These are phyloP conservation scores for Penicillium sp. DNA, from an alignment of 2,329 filamentous ascomycete genomes.

Conservation along the genomic window DNA sequence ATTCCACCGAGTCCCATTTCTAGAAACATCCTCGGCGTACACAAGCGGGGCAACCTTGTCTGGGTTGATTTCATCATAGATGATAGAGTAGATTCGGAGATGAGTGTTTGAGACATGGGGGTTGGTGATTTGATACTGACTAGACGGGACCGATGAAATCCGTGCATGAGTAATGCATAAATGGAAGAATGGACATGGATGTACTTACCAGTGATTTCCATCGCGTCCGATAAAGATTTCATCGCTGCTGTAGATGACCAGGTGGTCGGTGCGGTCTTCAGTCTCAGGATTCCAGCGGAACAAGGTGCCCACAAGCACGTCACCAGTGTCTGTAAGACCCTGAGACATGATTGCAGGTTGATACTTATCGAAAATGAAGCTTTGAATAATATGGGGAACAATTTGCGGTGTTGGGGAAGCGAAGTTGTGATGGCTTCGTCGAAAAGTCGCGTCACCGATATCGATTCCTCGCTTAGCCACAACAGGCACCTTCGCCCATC, in stretches of 20 bases:
- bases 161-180: conserved; percentile 4
- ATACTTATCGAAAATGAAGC: neutral
- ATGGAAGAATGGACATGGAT: neutral
- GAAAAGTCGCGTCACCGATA: neutral
- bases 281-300: conserved; percentile 22
- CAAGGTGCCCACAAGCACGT: conserved; percentile 23
- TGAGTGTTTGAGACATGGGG: conserved; percentile 42
- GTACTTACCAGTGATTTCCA: conserved; percentile 29
- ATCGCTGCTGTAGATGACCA: conserved; percentile 29
- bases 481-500: neutral
- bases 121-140: conserved; percentile 36
- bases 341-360: neutral
- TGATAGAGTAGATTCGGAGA: conserved; percentile 44
- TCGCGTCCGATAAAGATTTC: conserved; percentile 40
- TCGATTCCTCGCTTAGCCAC: neutral
- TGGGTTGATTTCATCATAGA: conserved; percentile 41
- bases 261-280: conserved; percentile 7
- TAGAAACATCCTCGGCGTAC: conserved; percentile 45
- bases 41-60: conserved; percentile 41
- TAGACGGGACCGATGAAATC: conserved; percentile 14
- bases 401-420: neutral
- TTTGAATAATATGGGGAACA: neutral
- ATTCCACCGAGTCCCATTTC: conserved; percentile 44
- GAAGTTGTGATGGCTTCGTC: neutral
- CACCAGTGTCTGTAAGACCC: neutral